Base-by-base conservation (phyloP, 768 basidiomycete genomes). In the Guyanaporus albipodus region DNA sequence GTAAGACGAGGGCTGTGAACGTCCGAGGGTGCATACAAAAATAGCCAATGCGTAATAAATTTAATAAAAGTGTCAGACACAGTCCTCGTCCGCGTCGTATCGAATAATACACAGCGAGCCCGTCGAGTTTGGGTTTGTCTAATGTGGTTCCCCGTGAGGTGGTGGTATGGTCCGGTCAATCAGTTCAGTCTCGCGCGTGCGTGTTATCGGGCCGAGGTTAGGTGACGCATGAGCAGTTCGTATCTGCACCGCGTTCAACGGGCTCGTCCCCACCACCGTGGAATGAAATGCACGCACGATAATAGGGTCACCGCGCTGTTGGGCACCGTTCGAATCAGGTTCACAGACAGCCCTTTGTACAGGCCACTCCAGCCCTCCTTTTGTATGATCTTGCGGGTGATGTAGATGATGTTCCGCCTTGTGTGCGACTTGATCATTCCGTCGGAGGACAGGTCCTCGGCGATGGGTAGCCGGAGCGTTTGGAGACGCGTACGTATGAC, bases 401-500 rank as follows among this genome's bases (percentile, higher is more conserved):
- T 91, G 62, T 82, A 77, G 26, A 90, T 64, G 49, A 93, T 70
- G n/a, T 90, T 88, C 43, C 80, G 73, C 48, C 73, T 70, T 6
- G 73, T 70, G 48, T 80, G 75, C 26, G 68, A 59, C 59, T 74
- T 78, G 58, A 82, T 56, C 78, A 82, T 79, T 21, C 80, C 79
- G 42, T 81, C 78, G 12, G 80, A 81, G 4, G 78, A 78, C 55
- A 77, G 58, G 53, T 76, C 76, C 55, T 76, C 76, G 35, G 76
- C 72, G 38, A 87, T 71, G 36, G 81, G 85, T 42, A 80, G 78
- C 48, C 79, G 75, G 56, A 85, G 81, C 4, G 95, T 94, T 67
- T 99, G 96, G 38, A 98, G 70, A 6, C 95, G 82, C n/a, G 96
- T 98, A n/a, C 96, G 87, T 28, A 99, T 77, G 35, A 99, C 96